A percentile compares a stretch with the other conserved stretches of the same genome.
These are phyloP conservation scores for Coemansia sp. DNA, from an alignment of 192 early-diverging fungal genomes.

Conservation along the genomic window DNA sequence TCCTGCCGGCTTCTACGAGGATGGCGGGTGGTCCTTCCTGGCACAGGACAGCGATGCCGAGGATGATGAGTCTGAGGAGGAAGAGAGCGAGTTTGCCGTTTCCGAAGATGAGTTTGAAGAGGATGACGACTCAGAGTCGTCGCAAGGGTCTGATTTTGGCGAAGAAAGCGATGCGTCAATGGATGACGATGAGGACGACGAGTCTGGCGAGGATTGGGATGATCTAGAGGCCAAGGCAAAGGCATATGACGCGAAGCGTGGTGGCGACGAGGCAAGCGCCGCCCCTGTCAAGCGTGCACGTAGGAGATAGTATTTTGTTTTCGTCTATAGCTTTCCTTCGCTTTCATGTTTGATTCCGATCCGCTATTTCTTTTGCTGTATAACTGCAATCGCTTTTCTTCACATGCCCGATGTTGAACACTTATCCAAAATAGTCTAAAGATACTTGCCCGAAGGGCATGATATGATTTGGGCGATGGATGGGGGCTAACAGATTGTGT, in stretches of 20 bases:
- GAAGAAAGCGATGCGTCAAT: constrained; percentile 42
- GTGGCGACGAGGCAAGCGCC: constrained; percentile 8
- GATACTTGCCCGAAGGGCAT: too few relatives aligned
- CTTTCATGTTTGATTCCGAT: too few relatives aligned
- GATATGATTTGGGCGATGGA: too few relatives aligned
- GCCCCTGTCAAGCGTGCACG: constrained; percentile 45
- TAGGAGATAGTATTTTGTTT: constrained; percentile 25
- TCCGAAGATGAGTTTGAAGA: constrained; percentile 62
- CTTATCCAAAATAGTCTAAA: too few relatives aligned
- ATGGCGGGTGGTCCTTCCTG: constrained; percentile 95
- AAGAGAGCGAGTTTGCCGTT: constrained; percentile 67
- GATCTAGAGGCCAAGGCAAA: constrained; percentile 78
- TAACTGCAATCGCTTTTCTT: too few relatives aligned
- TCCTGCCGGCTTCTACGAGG: constrained; percentile 86
- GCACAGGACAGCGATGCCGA: constrained; percentile 65
- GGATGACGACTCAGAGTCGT: constrained; percentile 52
- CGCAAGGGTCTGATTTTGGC: constrained; percentile 60
- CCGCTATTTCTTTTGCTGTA: not conserved
- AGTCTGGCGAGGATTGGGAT: constrained; percentile 81
- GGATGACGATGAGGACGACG: constrained; percentile 59
- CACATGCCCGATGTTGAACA: too few relatives aligned
- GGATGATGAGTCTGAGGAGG: constrained; percentile 60
- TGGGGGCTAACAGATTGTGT: constrained; percentile 24
- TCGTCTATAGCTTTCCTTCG: too few relatives aligned
- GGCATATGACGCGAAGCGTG: constrained; percentile 48